phyloP scores from a whole-genome alignment of 768 basidiomycete species.

The Lactifluus volemus region DNA sequence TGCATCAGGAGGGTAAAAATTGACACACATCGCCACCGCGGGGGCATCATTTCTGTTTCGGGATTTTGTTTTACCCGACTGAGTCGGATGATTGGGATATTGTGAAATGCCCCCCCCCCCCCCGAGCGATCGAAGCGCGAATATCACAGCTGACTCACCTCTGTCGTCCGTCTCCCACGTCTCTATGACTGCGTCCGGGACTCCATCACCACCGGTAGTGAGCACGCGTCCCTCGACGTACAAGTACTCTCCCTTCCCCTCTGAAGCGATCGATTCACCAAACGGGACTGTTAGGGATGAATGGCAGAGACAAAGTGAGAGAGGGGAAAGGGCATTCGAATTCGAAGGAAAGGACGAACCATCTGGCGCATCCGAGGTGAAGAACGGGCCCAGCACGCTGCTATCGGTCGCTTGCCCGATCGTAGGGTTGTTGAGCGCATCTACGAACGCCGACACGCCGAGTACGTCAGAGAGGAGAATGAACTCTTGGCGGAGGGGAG shows the following conservation, averaged over 20 bases:
- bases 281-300: constrained; percentile 42
- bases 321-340: neutral
- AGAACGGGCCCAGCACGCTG: constrained; percentile 78
- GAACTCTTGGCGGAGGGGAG: constrained; percentile 57
- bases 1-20: too few species aligned
- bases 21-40: too few species aligned
- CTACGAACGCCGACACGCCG: constrained; percentile 72
- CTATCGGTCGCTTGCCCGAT: constrained; percentile 57
- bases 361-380: constrained; percentile 66
- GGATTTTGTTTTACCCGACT: too few species aligned
- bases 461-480: constrained; percentile 80
- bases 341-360: constrained; percentile 33
- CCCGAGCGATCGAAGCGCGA: too few species aligned
- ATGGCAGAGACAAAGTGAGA: neutral
- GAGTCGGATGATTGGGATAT: too few species aligned
- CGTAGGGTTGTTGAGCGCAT: constrained; percentile 62
- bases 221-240: constrained; percentile 67
- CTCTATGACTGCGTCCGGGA: constrained; percentile 59
- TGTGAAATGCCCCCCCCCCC: too few species aligned
- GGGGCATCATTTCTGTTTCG: too few species aligned
- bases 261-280: constrained; percentile 76
- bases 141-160: constrained; percentile 30
- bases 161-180: constrained; percentile 77
- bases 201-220: constrained; percentile 50
- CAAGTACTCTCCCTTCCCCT: constrained; percentile 81